phyloP scores from a whole-genome alignment of 2,329 filamentous ascomycete genomes.

The Botrytis cinerea region DNA sequence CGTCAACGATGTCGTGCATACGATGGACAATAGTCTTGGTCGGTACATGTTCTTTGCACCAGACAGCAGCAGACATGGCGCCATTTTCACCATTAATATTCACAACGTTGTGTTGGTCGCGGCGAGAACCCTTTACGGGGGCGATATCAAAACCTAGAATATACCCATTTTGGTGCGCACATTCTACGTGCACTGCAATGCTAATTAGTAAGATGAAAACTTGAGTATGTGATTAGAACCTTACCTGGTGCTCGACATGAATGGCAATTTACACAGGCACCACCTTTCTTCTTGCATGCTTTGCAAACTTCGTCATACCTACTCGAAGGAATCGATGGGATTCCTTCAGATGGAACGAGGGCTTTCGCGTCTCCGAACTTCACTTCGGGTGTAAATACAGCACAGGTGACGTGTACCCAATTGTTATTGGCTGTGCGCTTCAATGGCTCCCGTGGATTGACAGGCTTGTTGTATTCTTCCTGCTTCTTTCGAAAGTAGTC shows the following conservation, averaged over 20 bases:
- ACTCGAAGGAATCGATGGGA: slow-evolving; percentile 74
- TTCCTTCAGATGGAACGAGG: slow-evolving; percentile 84
- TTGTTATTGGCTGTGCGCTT: slow-evolving; percentile 97
- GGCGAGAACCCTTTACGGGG: slow-evolving; percentile 84
- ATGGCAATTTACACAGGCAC: slow-evolving; percentile 84
- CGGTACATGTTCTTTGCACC: slow-evolving; percentile 86
- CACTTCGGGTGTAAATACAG: slow-evolving; percentile 87
- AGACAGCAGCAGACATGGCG: slow-evolving; percentile 79
- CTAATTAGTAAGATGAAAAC: slow-evolving; percentile 13
- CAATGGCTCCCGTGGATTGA: slow-evolving; percentile 82
- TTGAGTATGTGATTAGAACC: slow-evolving; percentile 24
- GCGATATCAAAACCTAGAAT: slow-evolving; percentile 86
- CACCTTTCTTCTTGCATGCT: slow-evolving; percentile 70
- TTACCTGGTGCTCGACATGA: slow-evolving; percentile 60
- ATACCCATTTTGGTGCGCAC: slow-evolving; percentile 82
- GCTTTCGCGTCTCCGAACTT: slow-evolving; percentile 85
- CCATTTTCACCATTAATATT: slow-evolving; percentile 80
- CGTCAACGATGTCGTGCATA: slow-evolving; percentile 74
- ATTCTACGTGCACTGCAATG: slow-evolving; percentile 73
- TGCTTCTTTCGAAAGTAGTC: slow-evolving; percentile 84
- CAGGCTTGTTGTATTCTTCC: slow-evolving; percentile 78
- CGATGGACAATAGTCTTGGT: slow-evolving; percentile 72
- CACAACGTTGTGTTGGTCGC: slow-evolving; percentile 78
- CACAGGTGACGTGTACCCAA: slow-evolving; percentile 95
- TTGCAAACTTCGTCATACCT: slow-evolving; percentile 75